Evolutionary conservation across 2,329 filamentous ascomycete genomes (phyloP), one percentile per base, ranked within the genome.

Genomic region (Corinectria fuckeliana): DNA sequence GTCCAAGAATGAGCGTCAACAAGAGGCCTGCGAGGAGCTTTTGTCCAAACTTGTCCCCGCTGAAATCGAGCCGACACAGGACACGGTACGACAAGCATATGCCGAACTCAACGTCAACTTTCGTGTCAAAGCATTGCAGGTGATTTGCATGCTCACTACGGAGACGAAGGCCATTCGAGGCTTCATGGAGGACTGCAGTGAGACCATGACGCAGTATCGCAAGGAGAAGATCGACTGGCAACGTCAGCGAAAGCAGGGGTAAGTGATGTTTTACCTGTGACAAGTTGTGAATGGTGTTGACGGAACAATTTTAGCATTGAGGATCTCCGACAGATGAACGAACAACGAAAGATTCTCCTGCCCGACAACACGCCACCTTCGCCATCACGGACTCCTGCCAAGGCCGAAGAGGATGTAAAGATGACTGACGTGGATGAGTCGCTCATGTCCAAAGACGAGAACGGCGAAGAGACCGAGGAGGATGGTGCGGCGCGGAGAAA

Each of bases 221-320:
- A 99, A 99, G 76, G 91, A 96, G 73, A 97, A 97, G 79, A 97
- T 97, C 61, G 92, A 96, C 65, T 90, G 88, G 77, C 94, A 98
- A 77, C 87, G 93, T 65, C 87, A 91, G 67, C 88, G 91, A 64
- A 88, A 88, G 67, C 82, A 85, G 75, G 80, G 81, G 85, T 88
- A 79, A 76, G 86, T 83, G 21, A 13, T 25, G n/a, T 18, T 28
- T 21, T 21, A 21, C 6, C n/a, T n/a, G n/a, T n/a, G n/a, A 21
- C 3, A 14, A 18, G 18, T 28, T 9, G n/a, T 23, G n/a, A 32
- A 3, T 8, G 26, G n/a, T 34, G 32, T 58, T 65, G 50, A 68
- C n/a, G 26, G 18, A 30, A 20, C 14, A 3, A 6, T 51, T 4
- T 8, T 38, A 92, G 90, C 7, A 78, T 88, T 32, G 89, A 93